Percentiles rank a stretch among this genome's conserved stretches.
These are phyloP conservation scores for Cercospora sp. DNA, from an alignment of 2,329 filamentous ascomycete genomes.

Conservation along the genomic window DNA sequence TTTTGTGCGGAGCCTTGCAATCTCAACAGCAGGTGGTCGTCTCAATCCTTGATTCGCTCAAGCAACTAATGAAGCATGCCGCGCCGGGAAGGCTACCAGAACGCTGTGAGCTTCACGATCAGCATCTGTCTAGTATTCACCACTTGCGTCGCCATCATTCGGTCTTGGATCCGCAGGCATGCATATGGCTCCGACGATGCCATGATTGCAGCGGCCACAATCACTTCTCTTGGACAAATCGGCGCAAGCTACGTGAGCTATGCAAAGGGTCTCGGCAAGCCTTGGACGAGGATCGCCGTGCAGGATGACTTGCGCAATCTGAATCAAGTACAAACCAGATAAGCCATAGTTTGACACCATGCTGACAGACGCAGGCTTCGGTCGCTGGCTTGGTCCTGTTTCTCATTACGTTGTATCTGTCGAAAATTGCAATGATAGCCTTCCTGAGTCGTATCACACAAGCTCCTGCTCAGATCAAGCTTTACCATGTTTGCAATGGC, in stretches of 20 bases:
- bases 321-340: conserved; percentile 28
- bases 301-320: conserved; percentile 26
- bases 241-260: conserved; percentile 34
- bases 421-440: conserved; percentile 37
- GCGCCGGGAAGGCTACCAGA: conserved; percentile 29
- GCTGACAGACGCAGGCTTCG: conserved; percentile 26
- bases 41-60: neutral
- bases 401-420: conserved; percentile 34
- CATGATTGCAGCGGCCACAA: conserved; percentile 34
- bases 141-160: conserved; percentile 33
- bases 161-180: conserved; percentile 35
- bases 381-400: conserved; percentile 35
- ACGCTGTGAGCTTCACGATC: conserved; percentile 34
- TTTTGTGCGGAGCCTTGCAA: neutral
- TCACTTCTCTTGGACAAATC: conserved; percentile 34
- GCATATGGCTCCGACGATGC: conserved; percentile 35
- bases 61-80: conserved; percentile 25
- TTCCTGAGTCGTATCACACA: conserved; percentile 38
- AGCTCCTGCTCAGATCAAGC: conserved; percentile 27
- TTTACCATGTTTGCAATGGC: conserved; percentile 32
- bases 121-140: conserved; percentile 38
- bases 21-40: neutral
- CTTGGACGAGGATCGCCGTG: conserved; percentile 26
- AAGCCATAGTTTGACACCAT: neutral
- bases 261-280: conserved; percentile 32